Evolutionary conservation across 2,329 filamentous ascomycete genomes (phyloP), one percentile per base, ranked within the genome.

Genomic region (Alternaria alternata): DNA sequence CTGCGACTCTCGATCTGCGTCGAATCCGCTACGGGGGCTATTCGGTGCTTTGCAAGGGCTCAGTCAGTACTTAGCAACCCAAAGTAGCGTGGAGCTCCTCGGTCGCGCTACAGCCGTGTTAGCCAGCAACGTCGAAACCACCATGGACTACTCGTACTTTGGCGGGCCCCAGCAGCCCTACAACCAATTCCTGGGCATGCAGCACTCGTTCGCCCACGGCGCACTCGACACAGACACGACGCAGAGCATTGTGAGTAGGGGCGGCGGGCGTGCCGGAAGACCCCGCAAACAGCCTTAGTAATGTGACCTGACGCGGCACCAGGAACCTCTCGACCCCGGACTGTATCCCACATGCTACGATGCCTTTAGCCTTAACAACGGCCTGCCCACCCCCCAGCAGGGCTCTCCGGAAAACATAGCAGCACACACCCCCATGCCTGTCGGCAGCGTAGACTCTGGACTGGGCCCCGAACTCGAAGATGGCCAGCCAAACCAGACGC

Each of bases 71-170:
- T 30, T 38, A n/a, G 32, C 42, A 42, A 32, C 9, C 24, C n/a
- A 8, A 12, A 52, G 14, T 32, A 42, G 49, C 49, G 49, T 39
- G 36, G 24, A 52, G 20, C 32, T 51, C n/a, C 49, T 47, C 22
- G 12, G 28, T 36, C 18, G 30, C 41, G 32, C 28, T 59, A 28
- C 32, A 42, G 18, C 44, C 57, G 30, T n/a, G 22, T 24, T n/a
- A 53, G 16, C 42, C 57, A 42, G 52, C 55, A 36, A 46, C 46
- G 26, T 36, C 48, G 18, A 38, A 11, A 18, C 36, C 28, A 22
- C 67, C 52, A 88, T 88, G 86, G 85, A 88, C 68, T 88, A 86
- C 74, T 80, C 81, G 54, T 87, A 85, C 74, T 88, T 83, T 74
- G 72, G 75, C 51, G 70, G 80, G 18, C 75, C 79, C 34, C 74